A percentile compares a stretch with the other conserved stretches of the same genome.
These are phyloP conservation scores for Lentinus brumalis DNA, from an alignment of 768 basidiomycete genomes.

Conservation along the genomic window DNA sequence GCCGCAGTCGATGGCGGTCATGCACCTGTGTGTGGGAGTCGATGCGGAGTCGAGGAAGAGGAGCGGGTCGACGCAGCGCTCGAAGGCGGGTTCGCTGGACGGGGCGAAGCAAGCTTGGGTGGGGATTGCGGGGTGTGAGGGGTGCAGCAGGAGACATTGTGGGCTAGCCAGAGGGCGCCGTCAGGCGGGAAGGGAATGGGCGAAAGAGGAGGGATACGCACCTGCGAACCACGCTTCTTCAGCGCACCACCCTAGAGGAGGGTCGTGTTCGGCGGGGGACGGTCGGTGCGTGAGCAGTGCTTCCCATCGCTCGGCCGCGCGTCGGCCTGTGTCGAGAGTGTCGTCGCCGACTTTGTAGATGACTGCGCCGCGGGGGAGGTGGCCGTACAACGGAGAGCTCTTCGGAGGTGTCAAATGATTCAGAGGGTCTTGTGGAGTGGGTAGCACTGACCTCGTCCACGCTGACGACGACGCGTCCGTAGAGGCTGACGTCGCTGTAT, in stretches of 20 bases:
- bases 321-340: slow-evolving; percentile 36
- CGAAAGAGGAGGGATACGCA: slow-evolving; percentile 19
- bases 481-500: slow-evolving; percentile 54
- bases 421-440: not conserved
- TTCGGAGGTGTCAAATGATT: slow-evolving; percentile 27
- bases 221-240: slow-evolving; percentile 31
- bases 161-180: slow-evolving; percentile 27
- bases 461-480: slow-evolving; percentile 56
- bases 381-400: slow-evolving; percentile 61
- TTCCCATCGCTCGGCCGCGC: slow-evolving; percentile 46
- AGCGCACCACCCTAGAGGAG: slow-evolving; percentile 65
- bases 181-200: slow-evolving; percentile 7
- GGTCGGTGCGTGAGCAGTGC: slow-evolving; percentile 38
- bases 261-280: not conserved
- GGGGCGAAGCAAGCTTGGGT: slow-evolving; percentile 49
- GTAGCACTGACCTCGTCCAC: slow-evolving; percentile 52
- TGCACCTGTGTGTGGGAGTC: slow-evolving; percentile 41
- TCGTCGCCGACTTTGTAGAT: slow-evolving; percentile 70
- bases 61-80: slow-evolving; percentile 61
- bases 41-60: slow-evolving; percentile 40
- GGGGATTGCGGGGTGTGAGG: slow-evolving; percentile 9
- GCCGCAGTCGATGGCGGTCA: slow-evolving; percentile 37
- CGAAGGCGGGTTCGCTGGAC: not conserved
- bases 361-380: slow-evolving; percentile 59
- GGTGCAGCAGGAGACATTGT: slow-evolving; percentile 21